Conservation (phyloP, 805 yeast species). For the Metschnikowia cubensis region DNA sequence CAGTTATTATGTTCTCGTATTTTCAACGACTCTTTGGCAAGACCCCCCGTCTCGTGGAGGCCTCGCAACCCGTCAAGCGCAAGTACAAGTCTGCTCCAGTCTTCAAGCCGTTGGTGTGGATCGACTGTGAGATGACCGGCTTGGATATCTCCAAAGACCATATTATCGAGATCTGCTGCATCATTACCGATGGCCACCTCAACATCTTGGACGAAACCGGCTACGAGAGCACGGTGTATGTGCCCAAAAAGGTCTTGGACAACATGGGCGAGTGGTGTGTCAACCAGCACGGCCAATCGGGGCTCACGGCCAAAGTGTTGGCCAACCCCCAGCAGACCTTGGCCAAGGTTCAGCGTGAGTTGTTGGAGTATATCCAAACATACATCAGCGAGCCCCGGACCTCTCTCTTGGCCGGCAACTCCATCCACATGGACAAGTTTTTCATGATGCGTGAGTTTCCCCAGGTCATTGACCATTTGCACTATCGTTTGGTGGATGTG, state of each 20-base stretch:
- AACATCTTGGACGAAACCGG: constrained; percentile 66
- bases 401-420: constrained; percentile 86
- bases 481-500: constrained; percentile 85
- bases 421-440: constrained; percentile 85
- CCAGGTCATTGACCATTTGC: constrained; percentile 51
- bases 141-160: constrained; percentile 71
- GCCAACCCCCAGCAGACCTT: constrained; percentile 49
- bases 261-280: constrained; percentile 87
- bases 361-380: constrained; percentile 56
- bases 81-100: constrained; percentile 11
- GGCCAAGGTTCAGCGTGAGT: constrained; percentile 59
- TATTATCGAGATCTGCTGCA: constrained; percentile 88
- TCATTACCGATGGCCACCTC: constrained; percentile 80
- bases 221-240: constrained; percentile 78
- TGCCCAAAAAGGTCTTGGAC: constrained; percentile 56
- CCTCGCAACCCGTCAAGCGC: constrained; percentile 9
- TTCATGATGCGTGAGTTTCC: constrained; percentile 87
- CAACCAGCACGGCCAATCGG: constrained; percentile 70
- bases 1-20: constrained; percentile 11
- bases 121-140: constrained; percentile 99
- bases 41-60: constrained; percentile 11
- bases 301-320: constrained; percentile 70
- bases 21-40: constrained; percentile 11
- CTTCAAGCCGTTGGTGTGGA: constrained; percentile 68
- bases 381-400: constrained; percentile 48